Evolutionary conservation across 1,139 yeast species (phyloP), one percentile per base, ranked within the genome.

Genomic region (Tardiomyces depauwii): DNA sequence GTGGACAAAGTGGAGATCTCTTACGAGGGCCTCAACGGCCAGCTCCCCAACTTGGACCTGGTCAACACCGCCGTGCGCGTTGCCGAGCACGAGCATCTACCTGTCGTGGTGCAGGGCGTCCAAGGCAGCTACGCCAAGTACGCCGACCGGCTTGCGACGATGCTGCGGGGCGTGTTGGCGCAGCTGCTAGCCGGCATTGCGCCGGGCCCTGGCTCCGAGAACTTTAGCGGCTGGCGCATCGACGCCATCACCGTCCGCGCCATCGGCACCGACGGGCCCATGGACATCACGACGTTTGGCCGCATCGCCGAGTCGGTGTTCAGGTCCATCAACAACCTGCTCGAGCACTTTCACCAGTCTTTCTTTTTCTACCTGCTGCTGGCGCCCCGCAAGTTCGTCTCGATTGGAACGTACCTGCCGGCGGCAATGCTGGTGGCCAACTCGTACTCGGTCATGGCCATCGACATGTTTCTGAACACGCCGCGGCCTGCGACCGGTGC

Each of bases 271-370:
- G 58, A 60, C 3, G 85, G 84, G 1, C 73, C 75, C 2, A 72
- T 72, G 43, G 97, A 91, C 65, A 80, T 91, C 44, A 91, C 97
- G 0, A 88, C 93, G 30, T 82, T 86, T 62, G 98, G 98, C 3
- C 75, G 98, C 61, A 73, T 89, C 3, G 77, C 88, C 16, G 99
- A 93, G 62, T 86, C 93, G 2, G 71, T 85, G 14, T 80, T 89
- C 60, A 75, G 98, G 53, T 82, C 96, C 0, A 86, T 93, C 41
- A 93, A 93, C 66, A 93, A 93, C 62, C 71, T 93, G 55, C 70
- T 91, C 47, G 99, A 93, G 63, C 94, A 89, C 62, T 91, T 91
- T 64, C 99, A 93, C 63, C 98, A 93, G 63, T 87, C 96, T 1
- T 93, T 88, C 62, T 93, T 93, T 71, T 93, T 89, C 60, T 93